Conservation (phyloP, 257 asterid species). For the Nicotiana noctiflora region DNA sequence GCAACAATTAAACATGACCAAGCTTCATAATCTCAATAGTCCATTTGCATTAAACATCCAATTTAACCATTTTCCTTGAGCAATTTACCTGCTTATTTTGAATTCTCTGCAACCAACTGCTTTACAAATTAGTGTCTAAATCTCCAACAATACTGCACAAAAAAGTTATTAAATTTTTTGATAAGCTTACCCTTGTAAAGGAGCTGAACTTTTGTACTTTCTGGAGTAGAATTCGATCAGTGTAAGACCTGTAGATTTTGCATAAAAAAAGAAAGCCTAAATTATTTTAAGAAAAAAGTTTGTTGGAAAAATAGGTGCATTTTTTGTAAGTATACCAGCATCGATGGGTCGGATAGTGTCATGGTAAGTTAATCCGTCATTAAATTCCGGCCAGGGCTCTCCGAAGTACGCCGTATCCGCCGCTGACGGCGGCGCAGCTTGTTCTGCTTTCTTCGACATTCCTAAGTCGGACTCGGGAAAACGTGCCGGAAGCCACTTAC, state of each 20-base stretch:
- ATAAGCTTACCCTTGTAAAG: slow-evolving; percentile 54
- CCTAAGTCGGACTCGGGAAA: background rate
- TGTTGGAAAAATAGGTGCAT: background rate
- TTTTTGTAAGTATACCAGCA: slow-evolving; percentile 33
- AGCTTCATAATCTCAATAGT: background rate
- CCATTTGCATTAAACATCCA: background rate
- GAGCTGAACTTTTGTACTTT: slow-evolving; percentile 76
- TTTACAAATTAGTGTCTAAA: slow-evolving; percentile 19
- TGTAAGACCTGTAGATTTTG: slow-evolving; percentile 39
- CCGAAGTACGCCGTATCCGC: slow-evolving; percentile 33
- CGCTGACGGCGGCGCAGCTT: background rate
- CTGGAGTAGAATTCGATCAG: slow-evolving; percentile 63
- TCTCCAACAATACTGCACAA: background rate
- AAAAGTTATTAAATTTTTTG: background rate
- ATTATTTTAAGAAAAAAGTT: background rate
- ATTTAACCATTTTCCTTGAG: background rate
- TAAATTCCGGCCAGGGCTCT: slow-evolving; percentile 72
- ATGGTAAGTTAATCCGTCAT: slow-evolving; percentile 62
- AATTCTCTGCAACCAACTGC: slow-evolving; percentile 98
- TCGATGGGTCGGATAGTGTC: slow-evolving; percentile 49
- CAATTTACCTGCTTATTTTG: slow-evolving; percentile 38
- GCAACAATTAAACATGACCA: slow-evolving; percentile 22
- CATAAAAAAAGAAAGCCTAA: background rate
- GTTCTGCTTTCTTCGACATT: slow-evolving; percentile 14
- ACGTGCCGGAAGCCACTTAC: background rate